Evolutionary conservation across 2,329 filamentous ascomycete genomes (phyloP).

Genomic region (Fusarium staphyleae): DNA sequence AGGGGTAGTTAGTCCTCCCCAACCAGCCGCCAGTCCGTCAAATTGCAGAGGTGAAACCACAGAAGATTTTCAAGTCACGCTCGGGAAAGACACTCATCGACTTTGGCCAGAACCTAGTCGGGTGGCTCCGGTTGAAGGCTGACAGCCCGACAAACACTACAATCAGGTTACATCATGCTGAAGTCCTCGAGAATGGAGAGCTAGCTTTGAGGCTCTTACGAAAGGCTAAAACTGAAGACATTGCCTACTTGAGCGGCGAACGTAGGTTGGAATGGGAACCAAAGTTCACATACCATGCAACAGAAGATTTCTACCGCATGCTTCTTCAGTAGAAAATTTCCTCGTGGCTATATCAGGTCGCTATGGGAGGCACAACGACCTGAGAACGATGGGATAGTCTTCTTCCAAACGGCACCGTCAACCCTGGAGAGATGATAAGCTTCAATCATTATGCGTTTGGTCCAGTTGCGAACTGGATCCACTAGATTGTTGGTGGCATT

Average conservation of each 20-base stretch:
- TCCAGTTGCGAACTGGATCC: constrained; percentile 42
- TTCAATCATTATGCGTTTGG: constrained; percentile 54
- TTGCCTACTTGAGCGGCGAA: background rate
- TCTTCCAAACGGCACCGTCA: constrained; percentile 48
- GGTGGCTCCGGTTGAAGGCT: constrained; percentile 47
- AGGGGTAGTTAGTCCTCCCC: no score
- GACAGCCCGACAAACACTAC: no score
- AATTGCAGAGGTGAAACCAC: constrained; percentile 32
- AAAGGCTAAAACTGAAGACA: constrained; percentile 52
- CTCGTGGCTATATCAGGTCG: constrained; percentile 50
- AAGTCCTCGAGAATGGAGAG: constrained; percentile 61
- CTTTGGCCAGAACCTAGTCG: constrained; percentile 66
- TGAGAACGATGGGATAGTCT: constrained; percentile 55
- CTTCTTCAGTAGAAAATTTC: constrained; percentile 24
- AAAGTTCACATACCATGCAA: no score
- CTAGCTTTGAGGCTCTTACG: constrained; percentile 51
- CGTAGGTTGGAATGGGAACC: no score
- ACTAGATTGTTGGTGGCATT: constrained; percentile 50
- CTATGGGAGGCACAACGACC: constrained; percentile 50
- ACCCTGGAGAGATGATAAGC: constrained; percentile 51
- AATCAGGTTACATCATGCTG: constrained; percentile 54
- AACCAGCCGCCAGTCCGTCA: no score
- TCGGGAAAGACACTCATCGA: constrained; percentile 58
- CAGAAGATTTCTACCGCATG: no score
- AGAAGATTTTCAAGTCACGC: constrained; percentile 47